Evolutionary conservation across 2,329 filamentous ascomycete genomes (phyloP), one percentile per base, ranked within the genome.

Genomic region (Xylariaceae sp.): DNA sequence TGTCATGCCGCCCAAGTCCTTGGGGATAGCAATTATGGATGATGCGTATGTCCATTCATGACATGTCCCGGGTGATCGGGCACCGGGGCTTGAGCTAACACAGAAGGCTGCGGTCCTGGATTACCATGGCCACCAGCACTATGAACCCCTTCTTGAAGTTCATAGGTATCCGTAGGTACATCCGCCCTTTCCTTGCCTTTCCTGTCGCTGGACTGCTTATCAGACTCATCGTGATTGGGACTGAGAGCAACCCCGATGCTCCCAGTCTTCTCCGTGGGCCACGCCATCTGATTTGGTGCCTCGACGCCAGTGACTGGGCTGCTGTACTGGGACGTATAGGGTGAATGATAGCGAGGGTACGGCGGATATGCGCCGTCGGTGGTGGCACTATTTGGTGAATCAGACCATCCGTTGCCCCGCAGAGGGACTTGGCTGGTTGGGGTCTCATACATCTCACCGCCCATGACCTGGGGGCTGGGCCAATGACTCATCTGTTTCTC

Each of bases 281-380:
- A 79, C 13, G 71, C 65, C 64, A 71, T 69, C 8, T 65, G 63
- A 0, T 68, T 66, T 1, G 65, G 58, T 15, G 68, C 42, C 15
- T 79, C 78, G 0, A 71, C 72, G 0, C 73, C 78, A 56, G 76
- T 81, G 60, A 83, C 75, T 0, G 84, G 84, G 66, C 82, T 85
- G 70, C 76, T 83, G 72, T 79, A 86, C 60, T 84, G 81, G 47
- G 82, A 84, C 17, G 76, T 77, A 67, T 86, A 87, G 0, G 84
- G 84, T 2, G 82, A 85, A 63, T 84, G 79, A 71, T 85, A 83
- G 5, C 75, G 77, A 0, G 75, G 72, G 62, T 75, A 77, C 0
- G 49, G 23, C 23, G 66, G 60, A 72, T 72, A 63, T 11, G 58
- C 44, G 17, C 61, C 55, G 2, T 62, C 61, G 51, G 78, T 76